Base-by-base conservation (phyloP, 73 alveolate genomes). In the Paramecium tetraurelia region DNA sequence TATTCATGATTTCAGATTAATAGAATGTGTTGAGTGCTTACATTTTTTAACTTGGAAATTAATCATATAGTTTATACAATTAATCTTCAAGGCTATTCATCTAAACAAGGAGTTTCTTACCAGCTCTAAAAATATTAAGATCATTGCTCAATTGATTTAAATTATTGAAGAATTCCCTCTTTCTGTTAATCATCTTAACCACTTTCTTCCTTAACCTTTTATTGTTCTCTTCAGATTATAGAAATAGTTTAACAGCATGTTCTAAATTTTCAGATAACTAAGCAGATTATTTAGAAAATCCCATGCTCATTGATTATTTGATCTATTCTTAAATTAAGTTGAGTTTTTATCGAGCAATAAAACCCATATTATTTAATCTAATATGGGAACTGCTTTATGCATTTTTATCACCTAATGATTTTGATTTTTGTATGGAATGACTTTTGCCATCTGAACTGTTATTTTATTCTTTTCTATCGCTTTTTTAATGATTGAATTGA, bases 21-120 rank as follows among this genome's bases (percentile, higher is more conserved):
- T 41, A 80, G 46, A 80, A 80, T 10, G 90, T 27, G 43, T 80
- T 80, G 6, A 80, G 38, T 24, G 90, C 90, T 80, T 80, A 2
- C 90, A 80, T 80, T 80, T 80, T 80, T 41, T 80, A 80, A 80
- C 90, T 80, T 20, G 75, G 76, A 80, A 80, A 80, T 46, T 80
- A 14, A 41, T 80, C 75, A 80, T 80, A 80, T 10, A 44, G 16
- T 44, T 80, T 48, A 18, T 44, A 48, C 16, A 80, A 22, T 41
- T 80, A 11, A n/a, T 80, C 20, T 48, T 80, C 90, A 8, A 80
- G 72, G 4, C 21, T 21, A 21, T 40, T 24, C 57, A 63, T 31
- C 10, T 48, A 31, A 41, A 80, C 14, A 12, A 80, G 46, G 8
- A 44, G 27, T 40, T 41, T 21, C 12, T 80, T 80, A 22, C 43